phyloP scores from a whole-genome alignment of 2,329 filamentous ascomycete species.

The Diaporthe vexans region DNA sequence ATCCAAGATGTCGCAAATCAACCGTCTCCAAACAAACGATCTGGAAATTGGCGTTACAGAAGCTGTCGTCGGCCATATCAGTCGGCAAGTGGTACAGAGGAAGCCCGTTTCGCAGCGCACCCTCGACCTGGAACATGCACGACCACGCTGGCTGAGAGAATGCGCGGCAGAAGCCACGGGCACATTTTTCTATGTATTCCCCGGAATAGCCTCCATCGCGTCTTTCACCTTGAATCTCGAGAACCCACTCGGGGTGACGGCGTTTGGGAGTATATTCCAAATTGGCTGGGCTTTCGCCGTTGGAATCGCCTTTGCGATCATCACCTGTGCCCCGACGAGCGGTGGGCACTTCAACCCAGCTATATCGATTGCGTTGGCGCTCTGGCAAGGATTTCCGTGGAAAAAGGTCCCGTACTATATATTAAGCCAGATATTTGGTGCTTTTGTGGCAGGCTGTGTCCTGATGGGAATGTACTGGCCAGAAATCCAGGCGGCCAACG shows the following conservation, averaged over 20 bases:
- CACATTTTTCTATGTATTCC: constrained; percentile 69
- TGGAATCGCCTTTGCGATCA: constrained; percentile 72
- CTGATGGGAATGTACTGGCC: constrained; percentile 70
- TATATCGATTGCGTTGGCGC: constrained; percentile 59
- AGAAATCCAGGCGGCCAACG: constrained; percentile 54
- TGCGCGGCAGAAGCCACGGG: constrained; percentile 69
- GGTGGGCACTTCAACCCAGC: constrained; percentile 70
- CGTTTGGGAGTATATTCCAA: constrained; percentile 65
- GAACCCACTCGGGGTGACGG: constrained; percentile 50
- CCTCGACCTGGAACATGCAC: constrained; percentile 66
- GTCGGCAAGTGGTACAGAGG: constrained; percentile 62
- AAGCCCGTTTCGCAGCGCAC: constrained; percentile 67
- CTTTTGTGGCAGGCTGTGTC: constrained; percentile 68
- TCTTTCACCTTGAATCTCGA: constrained; percentile 63
- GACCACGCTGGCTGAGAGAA: constrained; percentile 68
- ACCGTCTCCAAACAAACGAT: constrained; percentile 39
- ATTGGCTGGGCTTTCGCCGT: constrained; percentile 69
- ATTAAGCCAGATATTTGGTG: constrained; percentile 67
- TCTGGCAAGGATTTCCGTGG: constrained; percentile 72
- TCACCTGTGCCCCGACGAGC: constrained; percentile 66
- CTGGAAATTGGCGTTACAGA: constrained; percentile 68
- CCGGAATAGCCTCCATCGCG: constrained; percentile 67
- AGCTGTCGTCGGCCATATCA: constrained; percentile 63
- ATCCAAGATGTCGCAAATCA: constrained; percentile 25
- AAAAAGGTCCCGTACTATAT: constrained; percentile 71